Evolutionary conservation across 78 protist species (phyloP).

Genomic region (Polysphondylium violaceum): DNA sequence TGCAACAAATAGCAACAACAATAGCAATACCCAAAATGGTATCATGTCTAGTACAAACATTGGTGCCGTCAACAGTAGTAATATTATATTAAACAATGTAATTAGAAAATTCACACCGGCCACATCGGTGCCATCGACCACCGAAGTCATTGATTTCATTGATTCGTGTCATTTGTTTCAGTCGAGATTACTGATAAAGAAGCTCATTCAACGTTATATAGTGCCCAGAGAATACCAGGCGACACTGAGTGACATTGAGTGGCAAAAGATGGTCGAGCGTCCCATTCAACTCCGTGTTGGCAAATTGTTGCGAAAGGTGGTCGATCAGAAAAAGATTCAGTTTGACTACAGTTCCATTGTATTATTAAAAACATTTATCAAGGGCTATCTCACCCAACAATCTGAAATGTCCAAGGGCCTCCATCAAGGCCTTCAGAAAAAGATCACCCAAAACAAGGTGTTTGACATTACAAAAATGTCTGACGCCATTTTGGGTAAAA

Average conservation of each 20-base stretch:
- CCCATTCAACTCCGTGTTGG: constrained; percentile 74
- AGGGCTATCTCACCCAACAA: constrained; percentile 1
- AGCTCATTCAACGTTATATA: constrained; percentile 45
- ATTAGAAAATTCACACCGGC: constrained; percentile 47
- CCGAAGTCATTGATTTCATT: constrained; percentile 40
- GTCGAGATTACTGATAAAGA: constrained; percentile 4
- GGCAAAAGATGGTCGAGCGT: constrained; percentile 48
- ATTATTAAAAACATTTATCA: constrained; percentile 38
- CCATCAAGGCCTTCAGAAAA: constrained; percentile 28
- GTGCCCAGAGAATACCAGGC: constrained; percentile 50
- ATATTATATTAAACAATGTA: constrained; percentile 21
- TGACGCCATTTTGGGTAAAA: constrained; percentile 11
- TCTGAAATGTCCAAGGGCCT: constrained; percentile 66
- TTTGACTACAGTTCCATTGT: constrained; percentile 43
- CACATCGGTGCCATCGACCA: constrained; percentile 45
- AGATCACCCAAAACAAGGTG: background rate
- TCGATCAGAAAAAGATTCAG: constrained; percentile 29
- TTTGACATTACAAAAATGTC: constrained; percentile 9
- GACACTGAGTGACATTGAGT: constrained; percentile 1
- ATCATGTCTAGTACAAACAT: background rate
- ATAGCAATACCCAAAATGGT: background rate
- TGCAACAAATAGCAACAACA: background rate
- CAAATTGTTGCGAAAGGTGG: constrained; percentile 39
- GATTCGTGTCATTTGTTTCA: constrained; percentile 38
- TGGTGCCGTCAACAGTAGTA: constrained; percentile 19